phyloP scores from a whole-genome alignment of 202 grass and related monocot genomes.

The Carex arenaria region DNA sequence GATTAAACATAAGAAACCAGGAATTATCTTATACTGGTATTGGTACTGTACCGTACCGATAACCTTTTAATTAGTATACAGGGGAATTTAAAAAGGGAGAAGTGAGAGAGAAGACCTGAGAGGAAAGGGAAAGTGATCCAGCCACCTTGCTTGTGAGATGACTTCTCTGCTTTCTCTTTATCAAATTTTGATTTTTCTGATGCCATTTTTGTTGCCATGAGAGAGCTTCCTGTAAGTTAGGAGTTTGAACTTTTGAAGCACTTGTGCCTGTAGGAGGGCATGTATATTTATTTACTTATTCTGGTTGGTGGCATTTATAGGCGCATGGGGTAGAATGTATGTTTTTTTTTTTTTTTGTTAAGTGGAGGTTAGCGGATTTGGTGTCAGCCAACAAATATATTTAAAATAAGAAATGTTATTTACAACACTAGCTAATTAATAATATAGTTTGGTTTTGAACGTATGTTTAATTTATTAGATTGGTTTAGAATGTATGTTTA shows the following conservation, averaged over 20 bases:
- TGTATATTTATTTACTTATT: not conserved
- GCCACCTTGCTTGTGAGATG: slow-evolving; percentile 24
- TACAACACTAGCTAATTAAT: too few relatives aligned
- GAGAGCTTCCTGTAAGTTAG: not conserved
- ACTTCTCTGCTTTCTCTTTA: slow-evolving; percentile 27
- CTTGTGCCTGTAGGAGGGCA: too few relatives aligned
- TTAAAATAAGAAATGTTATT: too few relatives aligned
- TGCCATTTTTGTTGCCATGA: slow-evolving; percentile 3
- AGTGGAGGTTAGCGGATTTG: too few relatives aligned
- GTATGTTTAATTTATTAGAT: not conserved
- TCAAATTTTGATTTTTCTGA: not conserved
- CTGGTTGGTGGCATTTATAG: not conserved
- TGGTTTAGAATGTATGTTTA: not conserved
- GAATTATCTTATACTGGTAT: not conserved
- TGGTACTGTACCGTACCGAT: not conserved
- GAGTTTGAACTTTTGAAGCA: not conserved
- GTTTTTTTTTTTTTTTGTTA: too few relatives aligned
- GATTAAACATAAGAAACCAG: not conserved
- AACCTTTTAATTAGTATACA: not conserved
- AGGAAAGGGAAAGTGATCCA: slow-evolving; percentile 69
- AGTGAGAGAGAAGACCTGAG: slow-evolving; percentile 31
- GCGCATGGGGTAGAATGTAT: not conserved
- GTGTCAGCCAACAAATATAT: too few relatives aligned
- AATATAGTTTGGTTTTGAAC: not conserved
- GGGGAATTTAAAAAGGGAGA: not conserved